phyloP scores from a whole-genome alignment of 192 early-diverging fungal genomes.

The Coemansia sp. region DNA sequence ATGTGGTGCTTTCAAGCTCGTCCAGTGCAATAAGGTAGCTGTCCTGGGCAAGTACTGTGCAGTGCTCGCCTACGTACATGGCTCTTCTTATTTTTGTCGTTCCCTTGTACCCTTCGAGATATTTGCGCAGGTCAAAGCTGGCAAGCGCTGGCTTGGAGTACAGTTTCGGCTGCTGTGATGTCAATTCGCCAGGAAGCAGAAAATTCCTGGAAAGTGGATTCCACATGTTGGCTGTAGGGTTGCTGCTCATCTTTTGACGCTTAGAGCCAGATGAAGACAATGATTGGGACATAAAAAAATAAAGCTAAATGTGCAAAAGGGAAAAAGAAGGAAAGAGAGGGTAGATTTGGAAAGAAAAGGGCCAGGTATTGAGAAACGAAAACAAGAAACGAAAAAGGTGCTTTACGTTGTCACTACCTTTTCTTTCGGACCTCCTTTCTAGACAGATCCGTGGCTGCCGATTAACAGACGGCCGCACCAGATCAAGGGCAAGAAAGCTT shows the following conservation, averaged over 20 bases:
- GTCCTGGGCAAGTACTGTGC: conserved; percentile 13
- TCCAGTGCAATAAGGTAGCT: conserved; percentile 26
- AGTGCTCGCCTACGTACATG: conserved; percentile 26
- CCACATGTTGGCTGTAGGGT: background rate
- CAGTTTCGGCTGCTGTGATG: background rate
- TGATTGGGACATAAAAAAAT: conserved; percentile 19
- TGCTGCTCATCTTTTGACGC: conserved; percentile 25
- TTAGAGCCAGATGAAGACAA: conserved; percentile 5
- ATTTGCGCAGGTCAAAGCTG: conserved; percentile 24
- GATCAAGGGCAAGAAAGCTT: too few relatives aligned
- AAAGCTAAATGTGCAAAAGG: background rate
- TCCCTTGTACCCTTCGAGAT: conserved; percentile 35
- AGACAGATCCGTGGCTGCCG: too few relatives aligned
- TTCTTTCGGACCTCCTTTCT: background rate
- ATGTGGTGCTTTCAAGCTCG: conserved; percentile 27
- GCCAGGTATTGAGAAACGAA: too few relatives aligned
- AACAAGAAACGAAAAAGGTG: background rate
- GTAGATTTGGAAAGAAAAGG: background rate
- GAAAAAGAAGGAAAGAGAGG: background rate
- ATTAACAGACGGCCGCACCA: too few relatives aligned
- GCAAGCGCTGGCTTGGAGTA: conserved; percentile 22
- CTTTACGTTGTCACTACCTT: background rate
- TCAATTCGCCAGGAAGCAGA: background rate
- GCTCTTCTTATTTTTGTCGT: conserved; percentile 29
- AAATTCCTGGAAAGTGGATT: background rate